These are phyloP conservation scores for Aureoboletus auriporus DNA, from an alignment of 768 basidiomycete species.

Conservation along the genomic window DNA sequence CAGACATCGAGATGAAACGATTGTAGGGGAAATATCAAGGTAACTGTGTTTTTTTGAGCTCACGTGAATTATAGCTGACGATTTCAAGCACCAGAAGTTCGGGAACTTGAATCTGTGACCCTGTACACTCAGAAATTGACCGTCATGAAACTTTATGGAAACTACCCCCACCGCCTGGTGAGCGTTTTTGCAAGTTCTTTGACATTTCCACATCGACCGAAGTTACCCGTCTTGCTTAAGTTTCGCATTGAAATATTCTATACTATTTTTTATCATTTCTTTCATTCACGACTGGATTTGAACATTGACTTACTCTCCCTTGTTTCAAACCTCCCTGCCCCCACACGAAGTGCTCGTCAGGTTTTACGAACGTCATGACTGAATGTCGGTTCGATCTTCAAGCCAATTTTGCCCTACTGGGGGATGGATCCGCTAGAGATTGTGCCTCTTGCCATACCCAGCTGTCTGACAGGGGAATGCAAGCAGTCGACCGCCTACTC, in stretches of 20 bases:
- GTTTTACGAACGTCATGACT: conserved; percentile 20
- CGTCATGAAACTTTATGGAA: too few species aligned
- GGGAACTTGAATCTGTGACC: neutral
- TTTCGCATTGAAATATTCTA: too few species aligned
- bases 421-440: conserved; percentile 5
- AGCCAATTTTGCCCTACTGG: neutral
- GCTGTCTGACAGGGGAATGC: conserved; percentile 7
- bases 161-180: too few species aligned
- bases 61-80: neutral
- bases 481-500: conserved; percentile 13
- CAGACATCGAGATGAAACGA: conserved; percentile 3
- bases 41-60: neutral
- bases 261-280: neutral
- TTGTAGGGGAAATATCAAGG: conserved; percentile 9
- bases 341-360: conserved; percentile 10
- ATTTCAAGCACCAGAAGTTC: neutral
- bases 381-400: conserved; percentile 7
- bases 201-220: neutral
- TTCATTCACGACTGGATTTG: conserved; percentile 5
- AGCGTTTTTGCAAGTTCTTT: neutral
- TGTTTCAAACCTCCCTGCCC: neutral
- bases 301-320: conserved; percentile 3
- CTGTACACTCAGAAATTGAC: conserved; percentile 3
- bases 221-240: neutral
- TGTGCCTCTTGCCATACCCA: neutral